Evolutionary conservation across 805 yeast genomes (phyloP), one percentile per base, ranked within the genome.

Genomic region (Dipodascopsis uninucleata): DNA sequence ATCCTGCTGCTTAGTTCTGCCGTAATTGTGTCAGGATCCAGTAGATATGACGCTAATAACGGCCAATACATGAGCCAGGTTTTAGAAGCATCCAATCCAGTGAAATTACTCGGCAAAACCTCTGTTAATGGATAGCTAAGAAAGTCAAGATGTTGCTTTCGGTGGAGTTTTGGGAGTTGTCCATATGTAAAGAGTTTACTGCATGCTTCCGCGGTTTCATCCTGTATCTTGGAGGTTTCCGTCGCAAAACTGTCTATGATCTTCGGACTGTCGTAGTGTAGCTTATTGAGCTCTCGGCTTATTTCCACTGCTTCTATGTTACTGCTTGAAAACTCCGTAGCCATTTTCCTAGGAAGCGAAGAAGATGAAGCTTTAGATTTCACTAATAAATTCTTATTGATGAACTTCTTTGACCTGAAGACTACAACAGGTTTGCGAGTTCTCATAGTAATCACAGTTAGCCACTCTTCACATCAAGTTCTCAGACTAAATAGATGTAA

Each of bases 21-120:
- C 18, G 48, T 44, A 9, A 21, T 16, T 7, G 10, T 21, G 21
- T 61, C 66, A n/a, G 49, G 64, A 1, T 72, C 72, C 23, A 82
- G 51, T 1, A 78, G 43, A 2, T 61, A 55, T 34, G 72, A 56
- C 0, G 81, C 71, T 60, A 86, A 87, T 35, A 76, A 60, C 5
- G 82, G 65, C 98, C 98, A 93, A 61, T 84, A 90, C 1, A 85
- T 47, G 58, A 90, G 67, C 97, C 97, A 93, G 0, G 95, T 80
- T 49, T 82, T 88, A n/a, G 93, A 84, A 0, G 97, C 93, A 63
- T 90, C 97, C 36, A 86, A 69, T 0, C 74, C 73, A 2, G 63
- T 60, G 61, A 74, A 82, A 6, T 62, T 67, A 1, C 65, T 52
- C 0, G 88, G 84, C 22, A 84, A 68, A 14, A 72, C 12, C 21